Base-by-base conservation (phyloP, 805 yeast species). In the Zygoascus ofunaensis region DNA sequence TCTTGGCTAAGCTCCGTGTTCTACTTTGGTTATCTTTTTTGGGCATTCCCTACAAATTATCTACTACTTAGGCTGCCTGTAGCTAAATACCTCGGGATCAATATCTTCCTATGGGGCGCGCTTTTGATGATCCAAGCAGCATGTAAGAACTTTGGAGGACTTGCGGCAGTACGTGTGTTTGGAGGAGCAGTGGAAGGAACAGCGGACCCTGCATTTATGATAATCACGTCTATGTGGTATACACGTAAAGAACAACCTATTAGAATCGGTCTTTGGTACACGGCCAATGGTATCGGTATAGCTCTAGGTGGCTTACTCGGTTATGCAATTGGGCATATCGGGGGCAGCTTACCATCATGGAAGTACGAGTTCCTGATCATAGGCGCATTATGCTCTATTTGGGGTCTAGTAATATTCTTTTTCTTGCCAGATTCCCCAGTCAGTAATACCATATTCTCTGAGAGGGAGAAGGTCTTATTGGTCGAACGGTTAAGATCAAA, bases 211-310 rank as follows among this genome's bases (percentile, higher is more conserved):
- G 78, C 80, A 0, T 68, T 76, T 40, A 69, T 77, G 44, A 63
- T 77, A 22, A 68, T 79, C 36, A 74, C 79, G 33, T 73, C 81
- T 22, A 77, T 77, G 81, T 80, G 77, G 62, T 80, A 77, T 61
- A 71, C 72, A 5, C 50, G 59, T 14, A 45, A 46, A 5, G 61
- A 60, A 43, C 76, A 77, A 41, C 80, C 82, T 12, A 46, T 76
- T 3, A 76, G 78, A 53, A 76, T 71, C 50, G 61, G 71, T 10
- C 20, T 56, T 17, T 59, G 62, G 62, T 56, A 51, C 66, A 44
- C 53, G 15, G 52, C 49, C 37, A 54, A 55, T 47, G 70, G 66
- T 12, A 36, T 64, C 19, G 66, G 63, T 63, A 43, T 43, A 34
- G 59, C 63, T 2, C 53, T 52, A 17, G 55, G 55, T 10, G 49